A percentile compares a stretch with the other conserved stretches of the same genome.
These are phyloP conservation scores for Rhodotorula mucilaginosa DNA, from an alignment of 1,284 basidiomycete species.

Conservation along the genomic window DNA sequence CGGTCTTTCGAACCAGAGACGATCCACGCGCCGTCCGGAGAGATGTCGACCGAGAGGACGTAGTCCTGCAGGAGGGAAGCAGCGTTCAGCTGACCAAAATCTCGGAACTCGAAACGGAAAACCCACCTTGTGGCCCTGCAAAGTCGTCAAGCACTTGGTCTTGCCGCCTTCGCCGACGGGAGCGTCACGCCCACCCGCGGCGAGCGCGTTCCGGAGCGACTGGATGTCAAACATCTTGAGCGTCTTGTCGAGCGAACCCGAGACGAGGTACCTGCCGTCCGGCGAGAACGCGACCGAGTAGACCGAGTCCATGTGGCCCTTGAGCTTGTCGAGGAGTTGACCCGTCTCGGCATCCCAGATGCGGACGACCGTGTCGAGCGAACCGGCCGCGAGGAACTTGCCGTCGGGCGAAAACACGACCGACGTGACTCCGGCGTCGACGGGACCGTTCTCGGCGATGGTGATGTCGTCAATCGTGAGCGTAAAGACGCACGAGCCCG, in stretches of 20 bases:
- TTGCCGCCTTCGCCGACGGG: slow-evolving; percentile 39
- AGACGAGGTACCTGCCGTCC: slow-evolving; percentile 71
- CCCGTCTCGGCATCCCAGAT: slow-evolving; percentile 80
- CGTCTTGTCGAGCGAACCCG: slow-evolving; percentile 80
- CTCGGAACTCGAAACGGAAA: background rate
- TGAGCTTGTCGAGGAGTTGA: slow-evolving; percentile 67
- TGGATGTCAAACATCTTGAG: slow-evolving; percentile 82
- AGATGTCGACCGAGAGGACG: slow-evolving; percentile 73
- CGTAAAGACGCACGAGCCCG: slow-evolving; percentile 57
- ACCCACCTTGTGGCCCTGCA: slow-evolving; percentile 77
- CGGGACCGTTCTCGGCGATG: slow-evolving; percentile 55
- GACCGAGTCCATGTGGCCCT: slow-evolving; percentile 78
- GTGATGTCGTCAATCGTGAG: slow-evolving; percentile 54
- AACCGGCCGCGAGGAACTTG: slow-evolving; percentile 75
- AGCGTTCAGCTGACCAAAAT: background rate
- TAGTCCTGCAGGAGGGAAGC: slow-evolving; percentile 58
- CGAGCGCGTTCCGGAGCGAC: slow-evolving; percentile 51
- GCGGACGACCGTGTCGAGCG: slow-evolving; percentile 76
- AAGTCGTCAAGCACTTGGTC: slow-evolving; percentile 68
- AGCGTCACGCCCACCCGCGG: slow-evolving; percentile 43
- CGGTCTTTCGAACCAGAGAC: slow-evolving; percentile 89
- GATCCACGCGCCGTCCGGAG: slow-evolving; percentile 80
- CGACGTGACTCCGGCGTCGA: slow-evolving; percentile 74
- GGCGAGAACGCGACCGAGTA: slow-evolving; percentile 83
- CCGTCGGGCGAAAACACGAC: slow-evolving; percentile 80